These are phyloP conservation scores for Telfairia occidentalis DNA, from an alignment of 331 rosid genomes.

Conservation along the genomic window DNA sequence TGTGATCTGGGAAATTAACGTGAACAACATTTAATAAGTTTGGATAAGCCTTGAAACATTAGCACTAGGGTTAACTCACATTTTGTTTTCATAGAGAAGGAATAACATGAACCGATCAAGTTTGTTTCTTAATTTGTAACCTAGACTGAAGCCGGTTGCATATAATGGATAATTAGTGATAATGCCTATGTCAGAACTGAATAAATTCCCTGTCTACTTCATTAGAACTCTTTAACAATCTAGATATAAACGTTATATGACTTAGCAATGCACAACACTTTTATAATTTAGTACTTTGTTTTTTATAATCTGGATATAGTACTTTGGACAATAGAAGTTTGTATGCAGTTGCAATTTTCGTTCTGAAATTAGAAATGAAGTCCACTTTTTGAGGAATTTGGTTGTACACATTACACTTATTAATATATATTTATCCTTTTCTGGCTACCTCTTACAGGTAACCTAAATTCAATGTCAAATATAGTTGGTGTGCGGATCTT, in stretches of 20 bases:
- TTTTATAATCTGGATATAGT: background rate
- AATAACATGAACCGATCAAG: background rate
- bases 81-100: background rate
- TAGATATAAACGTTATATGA: background rate
- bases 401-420: background rate
- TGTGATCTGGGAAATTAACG: background rate
- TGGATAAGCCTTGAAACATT: background rate
- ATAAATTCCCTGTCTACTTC: background rate
- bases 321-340: background rate
- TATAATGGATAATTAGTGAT: background rate
- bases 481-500: slow-evolving; percentile 25
- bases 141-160: background rate
- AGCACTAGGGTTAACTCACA: background rate
- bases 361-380: background rate
- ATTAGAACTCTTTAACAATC: background rate
- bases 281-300: background rate
- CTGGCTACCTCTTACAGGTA: slow-evolving; percentile 25
- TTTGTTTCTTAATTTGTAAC: background rate
- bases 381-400: background rate
- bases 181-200: background rate
- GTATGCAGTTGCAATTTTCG: background rate
- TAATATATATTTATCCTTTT: background rate
- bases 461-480: slow-evolving; percentile 27
- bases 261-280: background rate
- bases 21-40: background rate